Base-by-base conservation (phyloP, 768 basidiomycete genomes). In the Lactarius sp. region DNA sequence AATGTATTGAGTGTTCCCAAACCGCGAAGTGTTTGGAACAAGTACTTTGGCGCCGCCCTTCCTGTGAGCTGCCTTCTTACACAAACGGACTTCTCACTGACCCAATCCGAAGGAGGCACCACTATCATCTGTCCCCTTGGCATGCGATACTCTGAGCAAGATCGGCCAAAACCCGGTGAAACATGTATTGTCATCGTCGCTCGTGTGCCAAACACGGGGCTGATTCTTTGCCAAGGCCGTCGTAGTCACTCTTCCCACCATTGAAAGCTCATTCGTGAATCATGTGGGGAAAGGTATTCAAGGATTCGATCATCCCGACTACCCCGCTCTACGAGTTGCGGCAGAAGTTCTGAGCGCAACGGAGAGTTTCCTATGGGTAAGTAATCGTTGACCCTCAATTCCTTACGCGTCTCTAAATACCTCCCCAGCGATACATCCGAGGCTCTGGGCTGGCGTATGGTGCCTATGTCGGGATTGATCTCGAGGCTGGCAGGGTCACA, bases 391-490 rank as follows among this genome's bases (percentile, higher is more conserved):
- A 31, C 18, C 5, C 39, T 39, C 37, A 10, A 41, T 9, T 16
- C 22, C 34, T 27, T 57, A 13, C 6, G 22, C 56, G 56, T n/a
- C 61, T 59, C 54, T 55, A 49, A n/a, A 2, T 16, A 39, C 16
- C 34, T 59, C 41, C 66, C 2, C 64, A 92, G 89, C 84, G 88
- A 31, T 90, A 88, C 65, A 93, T 99, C 64, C 88, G 97, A 47
- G 97, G 97, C 7, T 88, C 92, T 60, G 97, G 97, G 22, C 77
- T 99, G 39, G 97, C 97, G 5, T 98, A 97, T 68, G 92, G 94
- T n/a, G 92, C 92, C 33, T 85, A 85, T 69, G 79, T 88, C 37
- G 79, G 80, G 0, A 72, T 86, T 37, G 92, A 95, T 68, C 77
- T 85, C 37, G 94, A 97, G 75, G 80, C 87, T 27, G 93, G 93